These are phyloP conservation scores for Cyberlindnera mississippiensis DNA, from an alignment of 805 yeast genomes.

Conservation along the genomic window DNA sequence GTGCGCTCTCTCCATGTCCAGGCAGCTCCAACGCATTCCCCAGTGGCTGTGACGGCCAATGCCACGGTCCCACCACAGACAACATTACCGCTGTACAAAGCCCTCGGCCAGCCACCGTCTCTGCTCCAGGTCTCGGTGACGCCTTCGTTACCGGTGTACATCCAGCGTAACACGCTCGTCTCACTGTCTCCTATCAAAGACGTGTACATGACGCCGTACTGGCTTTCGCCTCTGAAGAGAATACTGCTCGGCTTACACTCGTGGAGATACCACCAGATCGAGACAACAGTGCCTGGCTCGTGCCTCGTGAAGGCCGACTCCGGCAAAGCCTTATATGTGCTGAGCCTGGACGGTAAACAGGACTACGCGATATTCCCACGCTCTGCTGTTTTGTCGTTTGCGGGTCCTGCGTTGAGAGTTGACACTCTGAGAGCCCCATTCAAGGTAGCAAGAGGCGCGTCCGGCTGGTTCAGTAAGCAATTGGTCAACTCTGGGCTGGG, in stretches of 20 bases:
- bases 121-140: conserved; percentile 49
- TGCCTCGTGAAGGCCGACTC: conserved; percentile 13
- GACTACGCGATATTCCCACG: conserved; percentile 60
- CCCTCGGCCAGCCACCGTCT: conserved; percentile 47
- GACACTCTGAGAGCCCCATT: conserved; percentile 33
- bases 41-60: conserved; percentile 2
- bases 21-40: conserved; percentile 15
- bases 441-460: conserved; percentile 37
- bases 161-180: conserved; percentile 46
- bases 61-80: conserved; percentile 7
- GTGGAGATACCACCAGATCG: conserved; percentile 43
- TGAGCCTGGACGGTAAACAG: conserved; percentile 51
- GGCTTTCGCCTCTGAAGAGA: conserved; percentile 38
- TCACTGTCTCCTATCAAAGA: conserved; percentile 30
- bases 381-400: conserved; percentile 44
- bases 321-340: conserved; percentile 12
- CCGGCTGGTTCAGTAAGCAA: conserved; percentile 22
- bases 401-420: conserved; percentile 49
- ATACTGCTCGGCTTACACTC: conserved; percentile 42
- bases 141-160: conserved; percentile 52
- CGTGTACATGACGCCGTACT: conserved; percentile 5
- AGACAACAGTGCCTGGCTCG: conserved; percentile 30
- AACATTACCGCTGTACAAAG: conserved; percentile 32
- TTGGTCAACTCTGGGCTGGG: conserved; percentile 8
- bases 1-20: conserved; percentile 15